phyloP scores from a whole-genome alignment of 176 grass and related monocot species.

The Saccharum officinarum region DNA sequence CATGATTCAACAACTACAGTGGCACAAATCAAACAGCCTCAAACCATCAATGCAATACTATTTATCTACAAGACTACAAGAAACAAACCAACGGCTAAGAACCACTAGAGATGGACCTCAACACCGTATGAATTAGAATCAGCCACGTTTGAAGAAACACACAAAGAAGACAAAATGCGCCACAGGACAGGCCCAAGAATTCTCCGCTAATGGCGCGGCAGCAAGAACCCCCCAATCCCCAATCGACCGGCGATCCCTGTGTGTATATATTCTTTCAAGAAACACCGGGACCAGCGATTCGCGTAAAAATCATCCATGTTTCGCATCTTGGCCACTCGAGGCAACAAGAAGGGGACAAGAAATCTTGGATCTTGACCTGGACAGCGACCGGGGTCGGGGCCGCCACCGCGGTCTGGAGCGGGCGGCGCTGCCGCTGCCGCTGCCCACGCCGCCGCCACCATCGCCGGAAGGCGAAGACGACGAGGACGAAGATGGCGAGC shows the following conservation, averaged over 20 bases:
- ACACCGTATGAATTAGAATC: neutral
- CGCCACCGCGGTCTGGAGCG: neutral
- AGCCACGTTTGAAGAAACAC: neutral
- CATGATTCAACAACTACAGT: neutral
- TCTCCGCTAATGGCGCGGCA: neutral
- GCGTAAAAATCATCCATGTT: neutral
- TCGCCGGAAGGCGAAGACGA: conserved; percentile 44
- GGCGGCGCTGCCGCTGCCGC: neutral
- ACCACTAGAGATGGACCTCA: neutral
- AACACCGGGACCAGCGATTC: conserved; percentile 12
- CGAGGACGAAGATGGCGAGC: conserved; percentile 35
- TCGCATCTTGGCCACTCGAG: neutral
- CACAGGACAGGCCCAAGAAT: neutral
- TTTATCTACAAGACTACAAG: neutral
- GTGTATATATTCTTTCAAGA: neutral
- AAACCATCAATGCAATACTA: neutral
- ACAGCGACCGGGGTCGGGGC: neutral
- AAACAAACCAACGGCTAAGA: neutral
- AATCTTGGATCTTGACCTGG: conserved; percentile 39
- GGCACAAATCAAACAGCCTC: neutral
- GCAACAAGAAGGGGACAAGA: neutral
- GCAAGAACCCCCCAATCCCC: conserved; percentile 15
- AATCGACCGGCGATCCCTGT: neutral
- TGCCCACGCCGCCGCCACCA: conserved; percentile 23
- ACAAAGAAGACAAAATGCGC: conserved; percentile 4